These are phyloP conservation scores for Dictyostelium citrinum DNA, from an alignment of 78 protist genomes.

Conservation along the genomic window DNA sequence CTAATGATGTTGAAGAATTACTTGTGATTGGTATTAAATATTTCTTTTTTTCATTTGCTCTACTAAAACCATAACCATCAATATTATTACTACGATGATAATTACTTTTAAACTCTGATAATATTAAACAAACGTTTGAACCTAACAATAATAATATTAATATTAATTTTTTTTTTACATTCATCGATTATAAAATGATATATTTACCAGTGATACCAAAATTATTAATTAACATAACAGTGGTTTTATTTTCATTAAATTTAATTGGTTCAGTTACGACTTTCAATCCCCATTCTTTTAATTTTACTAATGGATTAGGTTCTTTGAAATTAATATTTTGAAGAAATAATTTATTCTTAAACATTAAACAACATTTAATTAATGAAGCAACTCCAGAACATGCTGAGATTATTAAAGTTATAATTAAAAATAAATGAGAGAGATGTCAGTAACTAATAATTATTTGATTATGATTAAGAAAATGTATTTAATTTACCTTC, in stretches of 20 bases:
- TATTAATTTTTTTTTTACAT: no score
- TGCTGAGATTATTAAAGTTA: neutral
- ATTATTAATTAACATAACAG: constrained; percentile 27
- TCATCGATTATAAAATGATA: neutral
- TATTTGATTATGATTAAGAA: neutral
- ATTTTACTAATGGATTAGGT: constrained; percentile 65
- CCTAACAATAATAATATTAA: neutral
- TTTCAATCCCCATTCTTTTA: constrained; percentile 24
- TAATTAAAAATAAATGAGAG: neutral
- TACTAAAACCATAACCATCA: no score
- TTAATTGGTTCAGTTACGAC: constrained; percentile 39
- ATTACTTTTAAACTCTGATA: neutral
- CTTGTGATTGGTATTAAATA: neutral
- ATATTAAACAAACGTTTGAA: constrained; percentile 78
- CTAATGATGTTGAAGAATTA: neutral
- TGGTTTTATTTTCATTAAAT: neutral
- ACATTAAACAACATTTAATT: constrained; percentile 50
- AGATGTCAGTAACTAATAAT: neutral
- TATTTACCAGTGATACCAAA: constrained; percentile 85
- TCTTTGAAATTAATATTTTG: constrained; percentile 43
- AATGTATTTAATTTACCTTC: neutral
- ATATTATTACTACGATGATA: no score
- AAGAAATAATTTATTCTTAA: constrained; percentile 30
- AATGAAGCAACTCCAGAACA: constrained; percentile 46
- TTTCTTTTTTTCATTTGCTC: neutral